These are phyloP conservation scores for Cinnamomum chago DNA, from an alignment of 164 flowering plant species.

Conservation along the genomic window DNA sequence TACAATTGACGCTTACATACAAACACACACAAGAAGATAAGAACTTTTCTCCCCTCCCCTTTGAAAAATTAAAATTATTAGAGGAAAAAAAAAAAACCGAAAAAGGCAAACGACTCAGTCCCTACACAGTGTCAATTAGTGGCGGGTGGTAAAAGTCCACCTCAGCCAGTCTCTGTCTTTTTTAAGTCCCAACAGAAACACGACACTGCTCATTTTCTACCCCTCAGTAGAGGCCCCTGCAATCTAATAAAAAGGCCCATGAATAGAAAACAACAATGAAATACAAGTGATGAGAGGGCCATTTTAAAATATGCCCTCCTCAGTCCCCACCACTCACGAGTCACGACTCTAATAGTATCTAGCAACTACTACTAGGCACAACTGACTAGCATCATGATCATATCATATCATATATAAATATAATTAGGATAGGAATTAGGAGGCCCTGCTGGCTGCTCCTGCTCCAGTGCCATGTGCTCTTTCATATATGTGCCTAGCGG, in stretches of 20 bases:
- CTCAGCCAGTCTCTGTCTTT: slow-evolving; percentile 22
- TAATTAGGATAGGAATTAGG: too few species aligned
- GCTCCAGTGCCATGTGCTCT: too few species aligned
- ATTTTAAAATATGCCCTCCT: slow-evolving; percentile 21
- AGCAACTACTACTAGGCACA: not conserved
- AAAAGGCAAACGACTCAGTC: not conserved
- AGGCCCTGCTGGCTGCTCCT: too few species aligned
- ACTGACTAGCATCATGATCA: not conserved
- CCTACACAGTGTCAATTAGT: not conserved
- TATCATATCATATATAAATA: too few species aligned
- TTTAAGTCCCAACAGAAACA: not conserved
- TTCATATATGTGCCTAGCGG: not conserved
- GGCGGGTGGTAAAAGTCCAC: slow-evolving; percentile 43
- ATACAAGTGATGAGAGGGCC: slow-evolving; percentile 12
- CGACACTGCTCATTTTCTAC: not conserved
- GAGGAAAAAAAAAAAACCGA: not conserved
- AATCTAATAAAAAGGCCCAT: not conserved
- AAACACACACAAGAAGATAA: too few species aligned
- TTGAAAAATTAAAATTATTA: not conserved
- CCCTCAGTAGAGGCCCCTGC: slow-evolving; percentile 7
- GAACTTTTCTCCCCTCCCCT: too few species aligned
- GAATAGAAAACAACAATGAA: slow-evolving; percentile 4
- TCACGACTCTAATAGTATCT: not conserved
- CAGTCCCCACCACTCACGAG: slow-evolving; percentile 2
- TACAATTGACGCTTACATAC: slow-evolving; percentile 10